Evolutionary conservation across 306 rosid genomes (phyloP).

Genomic region (Gynostemma pentaphyllum): DNA sequence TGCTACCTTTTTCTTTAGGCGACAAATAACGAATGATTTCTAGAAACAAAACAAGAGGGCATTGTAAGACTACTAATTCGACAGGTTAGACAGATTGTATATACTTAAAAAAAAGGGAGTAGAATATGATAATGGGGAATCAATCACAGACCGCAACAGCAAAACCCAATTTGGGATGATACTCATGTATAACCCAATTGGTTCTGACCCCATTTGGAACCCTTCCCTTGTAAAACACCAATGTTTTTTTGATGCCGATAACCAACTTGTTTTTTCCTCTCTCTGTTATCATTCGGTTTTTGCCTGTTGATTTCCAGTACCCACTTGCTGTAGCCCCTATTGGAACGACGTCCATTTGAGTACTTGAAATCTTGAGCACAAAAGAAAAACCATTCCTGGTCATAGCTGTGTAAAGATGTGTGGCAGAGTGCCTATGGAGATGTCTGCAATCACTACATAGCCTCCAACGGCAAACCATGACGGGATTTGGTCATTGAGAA

Average conservation of each 20-base stretch:
- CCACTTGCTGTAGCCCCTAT: constrained; percentile 37
- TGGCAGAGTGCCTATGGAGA: too few species aligned
- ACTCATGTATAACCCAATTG: constrained; percentile 64
- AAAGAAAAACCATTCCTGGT: too few species aligned
- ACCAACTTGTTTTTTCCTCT: constrained; percentile 9
- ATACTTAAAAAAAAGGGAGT: too few species aligned
- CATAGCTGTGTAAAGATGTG: too few species aligned
- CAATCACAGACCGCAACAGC: constrained; percentile 22
- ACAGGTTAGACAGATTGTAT: neutral
- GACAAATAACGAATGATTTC: constrained; percentile 41
- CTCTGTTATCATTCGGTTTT: constrained; percentile 16
- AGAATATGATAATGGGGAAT: too few species aligned
- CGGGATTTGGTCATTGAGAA: too few species aligned
- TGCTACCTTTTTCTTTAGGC: constrained; percentile 19
- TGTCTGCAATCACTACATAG: too few species aligned
- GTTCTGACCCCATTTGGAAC: constrained; percentile 16
- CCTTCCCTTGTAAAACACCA: constrained; percentile 36
- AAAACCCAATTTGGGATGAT: constrained; percentile 20
- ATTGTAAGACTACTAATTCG: neutral
- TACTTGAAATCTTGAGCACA: constrained; percentile 25
- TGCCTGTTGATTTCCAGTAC: constrained; percentile 56
- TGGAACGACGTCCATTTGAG: constrained; percentile 12
- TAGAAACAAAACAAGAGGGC: constrained; percentile 19
- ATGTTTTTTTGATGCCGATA: constrained; percentile 48
- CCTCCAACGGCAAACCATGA: too few species aligned